These are phyloP conservation scores for Truncatella angustata DNA, from an alignment of 2,329 filamentous ascomycete species.

Conservation along the genomic window DNA sequence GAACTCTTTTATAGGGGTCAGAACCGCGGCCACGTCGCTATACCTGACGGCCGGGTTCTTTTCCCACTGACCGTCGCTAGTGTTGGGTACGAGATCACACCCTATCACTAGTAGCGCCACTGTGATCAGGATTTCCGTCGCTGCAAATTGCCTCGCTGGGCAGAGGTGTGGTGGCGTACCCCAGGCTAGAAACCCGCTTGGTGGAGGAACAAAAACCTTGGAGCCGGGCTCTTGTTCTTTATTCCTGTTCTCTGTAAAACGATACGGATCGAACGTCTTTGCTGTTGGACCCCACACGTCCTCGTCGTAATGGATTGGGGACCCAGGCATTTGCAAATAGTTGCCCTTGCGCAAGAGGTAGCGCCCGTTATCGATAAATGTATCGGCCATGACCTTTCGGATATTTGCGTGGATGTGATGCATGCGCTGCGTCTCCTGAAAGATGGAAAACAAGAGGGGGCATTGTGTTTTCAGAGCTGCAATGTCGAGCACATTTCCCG, in stretches of 20 bases:
- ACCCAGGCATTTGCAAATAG: constrained; percentile 25
- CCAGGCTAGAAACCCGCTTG: constrained; percentile 17
- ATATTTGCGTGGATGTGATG: constrained; percentile 20
- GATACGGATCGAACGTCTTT: constrained; percentile 18
- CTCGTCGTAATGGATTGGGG: constrained; percentile 19
- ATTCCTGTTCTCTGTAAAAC: constrained; percentile 11
- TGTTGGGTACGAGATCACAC: neutral
- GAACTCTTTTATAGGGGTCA: neutral
- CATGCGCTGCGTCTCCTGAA: constrained; percentile 31
- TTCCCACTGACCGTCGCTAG: neutral
- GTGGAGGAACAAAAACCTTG: neutral
- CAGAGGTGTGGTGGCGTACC: constrained; percentile 27
- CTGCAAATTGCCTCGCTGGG: constrained; percentile 26
- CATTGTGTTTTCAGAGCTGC: constrained; percentile 29
- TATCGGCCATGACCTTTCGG: constrained; percentile 26
- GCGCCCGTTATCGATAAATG: constrained; percentile 23
- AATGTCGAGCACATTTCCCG: constrained; percentile 25
- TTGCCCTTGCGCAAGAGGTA: constrained; percentile 28
- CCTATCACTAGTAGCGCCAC: constrained; percentile 16
- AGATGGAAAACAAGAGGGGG: constrained; percentile 29
- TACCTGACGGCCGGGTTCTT: neutral
- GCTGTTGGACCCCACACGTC: constrained; percentile 28
- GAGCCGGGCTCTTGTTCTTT: neutral
- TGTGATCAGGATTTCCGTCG: constrained; percentile 25
- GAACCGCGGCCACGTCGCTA: neutral